phyloP scores from a whole-genome alignment of 2,329 filamentous ascomycete genomes.

The Plectosphaerella plurivora region DNA sequence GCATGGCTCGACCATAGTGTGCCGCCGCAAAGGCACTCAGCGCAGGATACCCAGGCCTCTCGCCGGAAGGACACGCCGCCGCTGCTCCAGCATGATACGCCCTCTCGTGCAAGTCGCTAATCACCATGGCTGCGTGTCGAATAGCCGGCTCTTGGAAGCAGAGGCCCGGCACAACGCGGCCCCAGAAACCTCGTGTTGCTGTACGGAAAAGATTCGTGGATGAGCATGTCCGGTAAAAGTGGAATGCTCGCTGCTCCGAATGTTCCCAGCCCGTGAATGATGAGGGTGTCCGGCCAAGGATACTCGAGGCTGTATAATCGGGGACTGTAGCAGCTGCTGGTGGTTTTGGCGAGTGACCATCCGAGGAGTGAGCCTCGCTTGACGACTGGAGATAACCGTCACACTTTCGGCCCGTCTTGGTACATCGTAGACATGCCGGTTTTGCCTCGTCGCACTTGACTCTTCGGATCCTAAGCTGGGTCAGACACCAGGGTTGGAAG shows the following conservation, averaged over 20 bases:
- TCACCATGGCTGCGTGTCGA: constrained; percentile 43
- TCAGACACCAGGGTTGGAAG: background rate
- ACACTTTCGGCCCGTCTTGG: constrained; percentile 50
- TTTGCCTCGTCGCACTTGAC: constrained; percentile 55
- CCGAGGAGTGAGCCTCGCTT: too few species aligned
- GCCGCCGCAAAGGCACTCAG: constrained; percentile 29
- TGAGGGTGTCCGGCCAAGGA: constrained; percentile 11
- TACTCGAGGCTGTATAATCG: constrained; percentile 3
- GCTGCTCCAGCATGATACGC: constrained; percentile 6
- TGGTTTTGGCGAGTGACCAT: too few species aligned
- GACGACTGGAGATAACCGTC: constrained; percentile 42
- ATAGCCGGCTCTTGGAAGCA: constrained; percentile 40
- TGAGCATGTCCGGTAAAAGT: constrained; percentile 28
- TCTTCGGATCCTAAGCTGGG: constrained; percentile 39
- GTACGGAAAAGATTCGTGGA: constrained; percentile 30
- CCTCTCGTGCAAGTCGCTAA: constrained; percentile 41
- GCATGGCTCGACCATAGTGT: constrained; percentile 46
- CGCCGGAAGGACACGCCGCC: background rate
- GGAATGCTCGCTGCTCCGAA: constrained; percentile 22
- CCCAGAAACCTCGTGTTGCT: constrained; percentile 40
- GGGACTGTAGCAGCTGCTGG: too few species aligned
- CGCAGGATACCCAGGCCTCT: background rate
- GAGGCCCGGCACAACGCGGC: constrained; percentile 37
- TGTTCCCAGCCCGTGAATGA: constrained; percentile 2
- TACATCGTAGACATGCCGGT: constrained; percentile 47